Evolutionary conservation across 345 rosid species (phyloP).

Genomic region (Syzygium aromaticum): DNA sequence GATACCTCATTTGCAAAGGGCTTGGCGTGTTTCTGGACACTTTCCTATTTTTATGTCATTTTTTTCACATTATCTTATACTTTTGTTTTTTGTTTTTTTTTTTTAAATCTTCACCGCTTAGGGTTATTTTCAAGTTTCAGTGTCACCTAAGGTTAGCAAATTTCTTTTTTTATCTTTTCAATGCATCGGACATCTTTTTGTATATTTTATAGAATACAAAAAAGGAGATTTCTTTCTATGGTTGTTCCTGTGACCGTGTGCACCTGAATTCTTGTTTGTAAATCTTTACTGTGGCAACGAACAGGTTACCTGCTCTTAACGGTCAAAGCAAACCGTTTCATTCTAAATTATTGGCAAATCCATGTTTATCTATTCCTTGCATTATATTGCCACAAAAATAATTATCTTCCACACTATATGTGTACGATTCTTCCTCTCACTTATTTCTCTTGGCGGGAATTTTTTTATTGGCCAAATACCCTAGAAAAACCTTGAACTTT

Average conservation of each 20-base stretch:
- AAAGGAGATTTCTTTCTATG: not conserved
- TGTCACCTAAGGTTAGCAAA: not conserved
- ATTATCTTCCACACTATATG: not conserved
- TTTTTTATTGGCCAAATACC: not conserved
- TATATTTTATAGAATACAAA: not conserved
- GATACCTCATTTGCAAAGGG: not conserved
- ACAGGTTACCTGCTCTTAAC: not conserved
- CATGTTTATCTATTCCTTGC: not conserved
- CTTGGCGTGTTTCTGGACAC: not conserved
- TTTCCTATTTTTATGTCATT: not conserved
- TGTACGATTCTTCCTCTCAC: not conserved
- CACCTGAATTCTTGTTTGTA: not conserved
- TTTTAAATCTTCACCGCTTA: not conserved
- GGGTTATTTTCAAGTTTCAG: not conserved
- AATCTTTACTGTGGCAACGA: not conserved
- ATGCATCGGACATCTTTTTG: not conserved
- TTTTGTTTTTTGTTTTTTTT: not conserved
- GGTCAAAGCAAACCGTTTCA: not conserved
- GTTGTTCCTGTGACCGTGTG: not conserved
- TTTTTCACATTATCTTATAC: not conserved
- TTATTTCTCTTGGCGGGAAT: not conserved
- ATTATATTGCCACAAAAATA: not conserved
- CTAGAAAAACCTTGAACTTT: not conserved
- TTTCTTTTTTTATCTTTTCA: not conserved
- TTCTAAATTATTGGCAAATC: not conserved